Base-by-base conservation (phyloP, 805 yeast species). In the Torulaspora indica region DNA sequence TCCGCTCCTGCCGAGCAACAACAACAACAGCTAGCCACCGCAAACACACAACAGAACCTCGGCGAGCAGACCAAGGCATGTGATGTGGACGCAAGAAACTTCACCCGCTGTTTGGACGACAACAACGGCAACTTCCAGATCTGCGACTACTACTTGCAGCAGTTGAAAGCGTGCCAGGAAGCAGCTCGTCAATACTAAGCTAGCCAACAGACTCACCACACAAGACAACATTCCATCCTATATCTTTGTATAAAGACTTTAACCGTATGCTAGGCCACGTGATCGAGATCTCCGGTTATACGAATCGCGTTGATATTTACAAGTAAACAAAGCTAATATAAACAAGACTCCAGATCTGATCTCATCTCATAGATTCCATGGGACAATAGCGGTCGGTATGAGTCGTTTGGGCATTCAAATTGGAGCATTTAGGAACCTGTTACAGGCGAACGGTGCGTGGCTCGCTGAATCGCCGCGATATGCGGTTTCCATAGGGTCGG, bases 91-190 rank as follows among this genome's bases (percentile, higher is more conserved):
- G 98, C 98, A 43, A 84, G 93, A 74, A 81, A 79, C 71, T 88
- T 93, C 74, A 91, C 98, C 55, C 85, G 86, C 75, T 93, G 98
- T 75, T 74, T 93, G 64, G 93, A 85, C 63, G 96, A 88, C 58
- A 88, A 93, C 72, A 74, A 76, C 55, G 98, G 98, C 57, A 89
- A 93, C 78, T 85, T 87, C 87, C 96, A 90, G 72, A 82, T 85
- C 56, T 93, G 98, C 73, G 97, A 90, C 63, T 93, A 78, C 79
- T 93, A 93, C 72, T 76, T 93, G 71, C 97, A 93, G 73, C 97
- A 91, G 74, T 81, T 93, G 68, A 91, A 86, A 75, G 95, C 97
- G 15, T 93, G 98, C 71, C 97, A 93, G 73, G 88, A 85, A 69
- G 96, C 96, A 57, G 76, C 96, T 43, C 78, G 82, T 54, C 86